Conservation (phyloP, 1,139 yeast genomes). For the Suhomyces anneliseae region DNA sequence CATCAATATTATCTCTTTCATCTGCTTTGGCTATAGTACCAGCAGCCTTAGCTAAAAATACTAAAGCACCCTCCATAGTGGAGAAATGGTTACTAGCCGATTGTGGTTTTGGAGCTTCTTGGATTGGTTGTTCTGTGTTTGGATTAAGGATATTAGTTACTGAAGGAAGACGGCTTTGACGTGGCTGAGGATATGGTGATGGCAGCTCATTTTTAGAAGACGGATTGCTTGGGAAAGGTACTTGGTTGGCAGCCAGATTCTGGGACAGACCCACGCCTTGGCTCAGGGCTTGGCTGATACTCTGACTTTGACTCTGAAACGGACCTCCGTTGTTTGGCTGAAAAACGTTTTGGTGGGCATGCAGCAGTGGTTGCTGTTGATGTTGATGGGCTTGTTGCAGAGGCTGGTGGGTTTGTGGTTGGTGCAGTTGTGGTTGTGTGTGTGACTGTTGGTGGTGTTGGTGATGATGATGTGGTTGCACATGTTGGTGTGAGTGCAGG, state of each 20-base stretch:
- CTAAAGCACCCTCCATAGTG: conserved; percentile 66
- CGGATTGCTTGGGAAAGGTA: no score
- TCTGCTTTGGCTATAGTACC: conserved; percentile 70
- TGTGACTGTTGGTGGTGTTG: no score
- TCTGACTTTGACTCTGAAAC: no score
- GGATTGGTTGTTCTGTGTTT: not conserved
- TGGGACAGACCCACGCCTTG: no score
- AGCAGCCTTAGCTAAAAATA: conserved; percentile 73
- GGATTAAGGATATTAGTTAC: conserved; percentile 10
- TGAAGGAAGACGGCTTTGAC: conserved; percentile 7
- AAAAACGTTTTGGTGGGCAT: no score
- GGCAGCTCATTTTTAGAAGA: no score
- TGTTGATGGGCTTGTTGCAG: not conserved
- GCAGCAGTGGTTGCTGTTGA: not conserved
- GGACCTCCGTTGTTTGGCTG: no score
- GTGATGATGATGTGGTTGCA: no score
- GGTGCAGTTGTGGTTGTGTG: no score
- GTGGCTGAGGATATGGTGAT: not conserved
- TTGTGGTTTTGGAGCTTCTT: conserved; percentile 1
- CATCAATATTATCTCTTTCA: conserved; percentile 67
- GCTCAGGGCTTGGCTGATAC: no score
- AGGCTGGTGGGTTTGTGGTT: not conserved
- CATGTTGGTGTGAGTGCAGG: no score
- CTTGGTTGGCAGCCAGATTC: no score
- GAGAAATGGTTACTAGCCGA: conserved; percentile 27